Conservation (phyloP, 2,329 filamentous ascomycete species). For the Raffaelea albimanens region DNA sequence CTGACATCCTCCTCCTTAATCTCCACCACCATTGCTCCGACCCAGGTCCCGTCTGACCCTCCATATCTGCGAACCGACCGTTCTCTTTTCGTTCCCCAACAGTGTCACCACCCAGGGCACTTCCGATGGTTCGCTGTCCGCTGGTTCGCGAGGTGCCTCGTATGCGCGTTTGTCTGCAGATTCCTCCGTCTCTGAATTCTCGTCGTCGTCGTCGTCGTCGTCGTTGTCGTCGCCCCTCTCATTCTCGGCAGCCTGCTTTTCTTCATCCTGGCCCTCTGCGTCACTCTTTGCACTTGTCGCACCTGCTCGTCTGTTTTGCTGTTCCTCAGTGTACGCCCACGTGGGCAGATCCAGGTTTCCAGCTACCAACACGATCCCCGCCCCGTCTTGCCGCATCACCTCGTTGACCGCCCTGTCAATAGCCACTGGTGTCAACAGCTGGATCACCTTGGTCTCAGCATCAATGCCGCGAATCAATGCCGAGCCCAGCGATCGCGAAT, state of each 20-base stretch:
- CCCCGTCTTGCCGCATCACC: conserved; percentile 21
- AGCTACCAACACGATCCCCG: conserved; percentile 52
- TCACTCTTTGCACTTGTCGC: background rate
- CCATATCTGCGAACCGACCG: conserved; percentile 52
- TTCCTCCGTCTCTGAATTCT: conserved; percentile 22
- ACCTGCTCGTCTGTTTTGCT: conserved; percentile 27
- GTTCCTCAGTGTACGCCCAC: conserved; percentile 61
- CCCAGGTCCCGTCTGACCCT: conserved; percentile 55
- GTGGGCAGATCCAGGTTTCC: conserved; percentile 60
- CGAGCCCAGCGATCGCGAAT: conserved; percentile 52
- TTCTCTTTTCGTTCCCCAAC: conserved; percentile 43
- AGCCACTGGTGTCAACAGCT: conserved; percentile 52
- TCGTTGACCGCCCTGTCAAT: conserved; percentile 3
- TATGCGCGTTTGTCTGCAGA: conserved; percentile 23
- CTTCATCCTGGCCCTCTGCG: background rate
- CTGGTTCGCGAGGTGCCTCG: conserved; percentile 2
- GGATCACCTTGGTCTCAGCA: conserved; percentile 37
- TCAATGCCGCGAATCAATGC: conserved; percentile 66
- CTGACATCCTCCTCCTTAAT: no score
- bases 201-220: conserved; percentile 9
- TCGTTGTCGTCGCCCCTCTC: background rate
- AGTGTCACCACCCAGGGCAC: conserved; percentile 53
- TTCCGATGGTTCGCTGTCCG: conserved; percentile 16
- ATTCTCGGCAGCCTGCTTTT: background rate
- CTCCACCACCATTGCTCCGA: conserved; percentile 2